These are phyloP conservation scores for Edaphochlamys debaryana DNA, from an alignment of 139 green algal species.

Conservation along the genomic window DNA sequence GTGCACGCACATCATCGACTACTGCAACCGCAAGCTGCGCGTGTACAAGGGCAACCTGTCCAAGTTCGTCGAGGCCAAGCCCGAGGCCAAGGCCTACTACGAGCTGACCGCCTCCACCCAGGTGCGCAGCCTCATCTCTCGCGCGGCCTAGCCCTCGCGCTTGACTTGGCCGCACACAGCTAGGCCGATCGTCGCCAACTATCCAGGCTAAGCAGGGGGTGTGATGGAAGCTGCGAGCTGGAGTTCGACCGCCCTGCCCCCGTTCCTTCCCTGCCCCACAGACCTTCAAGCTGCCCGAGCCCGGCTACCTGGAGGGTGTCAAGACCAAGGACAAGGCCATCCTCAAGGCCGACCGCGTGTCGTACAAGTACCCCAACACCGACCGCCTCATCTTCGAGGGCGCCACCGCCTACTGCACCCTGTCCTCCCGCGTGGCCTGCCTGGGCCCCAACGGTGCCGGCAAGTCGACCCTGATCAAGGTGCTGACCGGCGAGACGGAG, in stretches of 20 bases:
- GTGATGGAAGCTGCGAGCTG: too few relatives aligned
- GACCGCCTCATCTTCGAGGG: slow-evolving; percentile 71
- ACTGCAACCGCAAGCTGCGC: slow-evolving; percentile 88
- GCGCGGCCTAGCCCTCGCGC: too few relatives aligned
- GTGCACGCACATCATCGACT: slow-evolving; percentile 92
- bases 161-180: too few relatives aligned
- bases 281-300: slow-evolving; percentile 88
- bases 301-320: slow-evolving; percentile 93
- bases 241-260: too few relatives aligned
- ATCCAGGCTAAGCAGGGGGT: too few relatives aligned
- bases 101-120: slow-evolving; percentile 62
- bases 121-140: too few relatives aligned
- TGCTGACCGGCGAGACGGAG: slow-evolving; percentile 81
- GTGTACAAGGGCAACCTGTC: slow-evolving; percentile 90
- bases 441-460: slow-evolving; percentile 90
- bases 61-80: slow-evolving; percentile 88
- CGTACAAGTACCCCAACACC: slow-evolving; percentile 86
- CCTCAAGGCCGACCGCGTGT: slow-evolving; percentile 86
- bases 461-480: slow-evolving; percentile 96
- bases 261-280: too few relatives aligned
- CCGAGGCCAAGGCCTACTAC: slow-evolving; percentile 91
- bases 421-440: slow-evolving; percentile 85
- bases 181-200: too few relatives aligned
- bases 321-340: slow-evolving; percentile 96
- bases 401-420: slow-evolving; percentile 79